Base-by-base conservation (phyloP, 495 filamentous ascomycete species). In the Aspergillus diversus region DNA sequence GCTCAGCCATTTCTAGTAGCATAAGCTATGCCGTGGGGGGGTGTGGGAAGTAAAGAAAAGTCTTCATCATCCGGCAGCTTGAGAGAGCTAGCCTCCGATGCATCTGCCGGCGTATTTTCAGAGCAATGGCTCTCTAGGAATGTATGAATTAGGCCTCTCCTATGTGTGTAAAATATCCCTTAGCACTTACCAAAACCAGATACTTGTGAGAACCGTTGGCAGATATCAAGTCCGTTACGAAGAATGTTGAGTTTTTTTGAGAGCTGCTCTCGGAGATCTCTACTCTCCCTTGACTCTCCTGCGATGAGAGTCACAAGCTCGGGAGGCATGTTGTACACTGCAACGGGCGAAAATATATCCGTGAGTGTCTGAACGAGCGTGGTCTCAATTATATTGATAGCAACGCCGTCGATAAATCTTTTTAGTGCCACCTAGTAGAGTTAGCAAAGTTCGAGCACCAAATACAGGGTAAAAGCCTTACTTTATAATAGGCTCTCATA, bases 331-430 rank as follows among this genome's bases (percentile, higher is more conserved):
- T 48, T 27, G 42, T 47, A 53, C 8, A 64, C 56, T 12, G 13
- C 35, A 2, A 59, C 27, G 21, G 62, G 55, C n/a, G 49, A 54
- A 17, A 64, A 47, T 46, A 59, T 33, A 48, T 27, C 15, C 1
- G n/a, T 33, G 7, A 68, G 43, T 46, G 47, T 51, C 43, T 57
- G n/a, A 9, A 88, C 67, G 55, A 89, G 75, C 61, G 78, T 79
- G 15, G 66, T 60, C 62, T 89, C 87, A 31, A 88, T 78, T 2
- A 84, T 84, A 56, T 84, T 72, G 15, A 81, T 77, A 13, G 83
- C 77, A 37, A 89, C 66, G 52, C 87, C 80, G 54, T 90, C 86
- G 37, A 88, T 70, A 67, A 90, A 87, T 3, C 77, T 75, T 70
- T 87, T 86, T 39, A 87, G 57, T 0, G 87, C 85, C 68, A 90